Base-by-base conservation (phyloP, 208 protist species). In the Acanthamoeba triangularis region DNA sequence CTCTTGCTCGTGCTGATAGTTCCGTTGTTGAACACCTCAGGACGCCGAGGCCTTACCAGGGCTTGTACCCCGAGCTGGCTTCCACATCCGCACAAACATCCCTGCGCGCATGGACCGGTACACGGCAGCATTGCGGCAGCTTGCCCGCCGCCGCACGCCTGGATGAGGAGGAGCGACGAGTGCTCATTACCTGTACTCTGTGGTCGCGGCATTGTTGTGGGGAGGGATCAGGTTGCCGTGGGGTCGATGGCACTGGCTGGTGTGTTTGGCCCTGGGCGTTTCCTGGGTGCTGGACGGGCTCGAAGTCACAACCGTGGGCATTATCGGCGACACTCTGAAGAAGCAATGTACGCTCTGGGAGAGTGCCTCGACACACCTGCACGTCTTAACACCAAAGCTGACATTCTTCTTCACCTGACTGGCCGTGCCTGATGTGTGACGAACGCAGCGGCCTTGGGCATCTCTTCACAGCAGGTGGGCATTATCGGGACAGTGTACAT, bases 311-410 rank as follows among this genome's bases (percentile, higher is more conserved):
- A 76, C 85, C 25, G 54, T 92, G 35, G 85, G 85, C 28, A 92
- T 92, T 59, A 92, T 92, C 44, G 85, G 85, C 14, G 85, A 92
- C 37, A 92, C 85, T 28, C 85, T 92, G 8, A 92, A 92, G 85
- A 74, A 92, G 33, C 23, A 49, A 37, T 74, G 54, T 67, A 92
- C 63, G 85, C 52, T 23, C 56, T 80, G 18, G 20, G 10, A 8
- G 72, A 25, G 28, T 80, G 18, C 33, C 72, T 41, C 37, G 37
- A 41, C 37, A 41, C 37, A 41, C 37, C 37, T 41, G 37, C 37
- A 3, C 1, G 2, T 41, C 37, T 41, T 41, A 25, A 10, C n/a
- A 47, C 72, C 18, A 16, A 16, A 2, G 76, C 41, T 85, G 25
- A 23, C 25, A 10, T 44, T 8, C 23, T 85, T 33, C 30, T 85